Conservation (phyloP, 768 basidiomycete species). For the Daedalea quercina region DNA sequence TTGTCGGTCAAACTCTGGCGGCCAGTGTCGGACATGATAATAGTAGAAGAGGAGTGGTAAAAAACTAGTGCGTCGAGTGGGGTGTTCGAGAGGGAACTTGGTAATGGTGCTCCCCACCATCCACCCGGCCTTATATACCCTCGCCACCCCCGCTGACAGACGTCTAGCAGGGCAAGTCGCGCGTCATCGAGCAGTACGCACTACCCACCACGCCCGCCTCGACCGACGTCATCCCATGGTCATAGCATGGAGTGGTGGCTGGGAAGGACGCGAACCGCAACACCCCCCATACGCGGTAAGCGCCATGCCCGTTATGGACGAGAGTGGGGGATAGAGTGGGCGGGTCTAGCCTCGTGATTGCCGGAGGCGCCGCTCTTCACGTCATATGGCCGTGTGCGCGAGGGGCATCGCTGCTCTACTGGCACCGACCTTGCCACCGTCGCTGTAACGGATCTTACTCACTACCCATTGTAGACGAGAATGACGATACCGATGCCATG, state of each 20-base stretch:
- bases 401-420: no score
- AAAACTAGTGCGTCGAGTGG: background rate
- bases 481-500: no score
- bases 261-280: background rate
- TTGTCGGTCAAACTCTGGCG: constrained; percentile 31
- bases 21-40: constrained; percentile 28
- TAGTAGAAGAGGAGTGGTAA: background rate
- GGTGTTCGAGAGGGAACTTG: background rate
- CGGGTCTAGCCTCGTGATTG: background rate
- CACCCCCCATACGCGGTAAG: background rate
- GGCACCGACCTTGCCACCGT: no score
- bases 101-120: background rate
- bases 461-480: no score
- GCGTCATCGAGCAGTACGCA: constrained; percentile 2
- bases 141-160: background rate
- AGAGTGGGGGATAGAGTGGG: background rate
- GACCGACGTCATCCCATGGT: background rate
- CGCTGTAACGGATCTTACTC: no score
- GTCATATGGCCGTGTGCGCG: no score
- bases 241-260: background rate
- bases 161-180: background rate
- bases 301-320: background rate
- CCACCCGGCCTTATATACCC: constrained; percentile 1
- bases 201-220: background rate
- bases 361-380: background rate